Conservation (phyloP, 2,329 filamentous ascomycete genomes). For the Chrysosporium queenslandicum region DNA sequence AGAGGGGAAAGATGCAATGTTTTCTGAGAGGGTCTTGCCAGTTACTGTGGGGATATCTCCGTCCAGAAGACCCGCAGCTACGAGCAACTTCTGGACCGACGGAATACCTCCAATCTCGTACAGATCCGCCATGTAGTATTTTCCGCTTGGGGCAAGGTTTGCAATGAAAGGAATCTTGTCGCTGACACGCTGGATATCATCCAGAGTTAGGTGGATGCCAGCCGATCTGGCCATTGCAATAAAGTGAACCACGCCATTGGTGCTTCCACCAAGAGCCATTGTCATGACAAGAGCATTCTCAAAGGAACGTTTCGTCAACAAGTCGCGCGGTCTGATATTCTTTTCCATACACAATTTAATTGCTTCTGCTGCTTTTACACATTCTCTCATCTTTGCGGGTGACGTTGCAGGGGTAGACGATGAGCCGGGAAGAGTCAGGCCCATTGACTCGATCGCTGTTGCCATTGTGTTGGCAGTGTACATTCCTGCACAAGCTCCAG, state of each 20-base stretch:
- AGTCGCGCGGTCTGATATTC: slow-evolving; percentile 69
- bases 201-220: slow-evolving; percentile 63
- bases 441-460: slow-evolving; percentile 81
- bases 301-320: slow-evolving; percentile 69
- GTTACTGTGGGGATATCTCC: slow-evolving; percentile 73
- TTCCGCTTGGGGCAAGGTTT: slow-evolving; percentile 71
- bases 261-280: slow-evolving; percentile 84
- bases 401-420: slow-evolving; percentile 72
- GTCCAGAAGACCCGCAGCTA: slow-evolving; percentile 65
- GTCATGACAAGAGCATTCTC: slow-evolving; percentile 84
- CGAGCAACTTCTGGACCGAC: slow-evolving; percentile 73
- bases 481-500: slow-evolving; percentile 82
- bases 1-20: slow-evolving; percentile 65
- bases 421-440: slow-evolving; percentile 69
- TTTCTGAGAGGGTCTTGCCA: slow-evolving; percentile 71
- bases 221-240: slow-evolving; percentile 84
- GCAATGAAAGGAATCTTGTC: slow-evolving; percentile 79
- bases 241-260: slow-evolving; percentile 80
- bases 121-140: slow-evolving; percentile 79
- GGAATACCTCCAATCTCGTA: slow-evolving; percentile 79
- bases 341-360: slow-evolving; percentile 71
- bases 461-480: slow-evolving; percentile 94
- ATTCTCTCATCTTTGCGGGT: slow-evolving; percentile 78
- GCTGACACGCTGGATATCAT: slow-evolving; percentile 72
- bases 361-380: slow-evolving; percentile 65